Evolutionary conservation across 352 stramenopile species (phyloP).

Genomic region (Pythium volutum): DNA sequence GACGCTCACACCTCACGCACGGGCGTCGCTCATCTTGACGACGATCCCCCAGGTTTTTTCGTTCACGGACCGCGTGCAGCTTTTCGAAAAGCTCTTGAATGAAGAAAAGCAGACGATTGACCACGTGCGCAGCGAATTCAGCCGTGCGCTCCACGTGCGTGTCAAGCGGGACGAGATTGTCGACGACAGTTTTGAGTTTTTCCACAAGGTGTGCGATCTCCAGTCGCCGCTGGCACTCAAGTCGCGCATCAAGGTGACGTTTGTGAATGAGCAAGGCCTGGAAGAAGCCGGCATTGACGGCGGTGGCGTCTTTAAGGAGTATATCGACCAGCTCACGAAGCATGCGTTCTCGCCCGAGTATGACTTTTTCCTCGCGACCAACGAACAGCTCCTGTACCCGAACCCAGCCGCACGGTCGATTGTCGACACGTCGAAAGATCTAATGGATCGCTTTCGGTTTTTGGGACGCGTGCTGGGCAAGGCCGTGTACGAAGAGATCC

Average conservation of each 20-base stretch:
- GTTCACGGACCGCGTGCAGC: slow-evolving; percentile 67
- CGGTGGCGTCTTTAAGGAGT: slow-evolving; percentile 98
- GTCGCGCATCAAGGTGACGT: slow-evolving; percentile 88
- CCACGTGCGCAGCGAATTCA: slow-evolving; percentile 60
- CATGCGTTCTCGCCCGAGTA: slow-evolving; percentile 87
- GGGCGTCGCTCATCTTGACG: slow-evolving; percentile 53
- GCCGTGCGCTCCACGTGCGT: slow-evolving; percentile 45
- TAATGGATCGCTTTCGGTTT: slow-evolving; percentile 94
- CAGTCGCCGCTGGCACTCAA: slow-evolving; percentile 72
- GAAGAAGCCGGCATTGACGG: slow-evolving; percentile 96
- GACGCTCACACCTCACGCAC: slow-evolving; percentile 33
- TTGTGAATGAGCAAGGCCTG: slow-evolving; percentile 91
- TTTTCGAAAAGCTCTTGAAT: slow-evolving; percentile 74
- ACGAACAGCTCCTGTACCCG: slow-evolving; percentile 91
- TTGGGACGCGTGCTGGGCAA: slow-evolving; percentile 95
- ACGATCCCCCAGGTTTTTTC: slow-evolving; percentile 80
- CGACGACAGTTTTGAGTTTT: slow-evolving; percentile 84
- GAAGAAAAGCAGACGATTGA: slow-evolving; percentile 51
- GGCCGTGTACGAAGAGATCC: slow-evolving; percentile 95
- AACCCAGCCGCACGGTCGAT: slow-evolving; percentile 86
- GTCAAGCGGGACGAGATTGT: slow-evolving; percentile 87
- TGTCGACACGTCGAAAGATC: slow-evolving; percentile 68
- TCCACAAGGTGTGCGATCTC: slow-evolving; percentile 56
- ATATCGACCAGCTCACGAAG: slow-evolving; percentile 88
- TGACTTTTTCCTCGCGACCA: slow-evolving; percentile 82